These are phyloP conservation scores for Vitellaria paradoxa DNA, from an alignment of 179 eudicot species.

Conservation along the genomic window DNA sequence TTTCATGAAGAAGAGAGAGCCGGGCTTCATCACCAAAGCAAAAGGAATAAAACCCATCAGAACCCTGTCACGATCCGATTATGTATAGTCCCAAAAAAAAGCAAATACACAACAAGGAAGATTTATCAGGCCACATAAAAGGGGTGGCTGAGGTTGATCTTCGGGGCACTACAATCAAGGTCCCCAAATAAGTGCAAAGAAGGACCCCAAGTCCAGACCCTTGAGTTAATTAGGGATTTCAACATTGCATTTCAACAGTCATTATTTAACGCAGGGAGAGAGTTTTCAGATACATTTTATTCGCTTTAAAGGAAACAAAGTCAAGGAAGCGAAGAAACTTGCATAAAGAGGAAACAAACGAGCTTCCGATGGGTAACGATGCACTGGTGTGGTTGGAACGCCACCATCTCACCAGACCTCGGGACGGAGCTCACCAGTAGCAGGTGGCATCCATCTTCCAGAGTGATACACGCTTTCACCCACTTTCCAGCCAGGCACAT, in stretches of 20 bases:
- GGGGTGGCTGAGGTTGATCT: no score
- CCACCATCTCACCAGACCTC: slow-evolving; percentile 71
- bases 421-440: slow-evolving; percentile 93
- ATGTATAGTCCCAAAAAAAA: no score
- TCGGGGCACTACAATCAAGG: no score
- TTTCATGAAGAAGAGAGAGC: no score
- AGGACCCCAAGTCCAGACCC: neutral
- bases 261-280: slow-evolving; percentile 1
- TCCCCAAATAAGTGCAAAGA: no score
- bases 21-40: no score
- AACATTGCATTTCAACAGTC: neutral
- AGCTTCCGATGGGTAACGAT: neutral
- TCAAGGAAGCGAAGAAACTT: neutral
- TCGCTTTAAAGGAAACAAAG: slow-evolving; percentile 10
- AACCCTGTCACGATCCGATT: no score
- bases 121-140: no score
- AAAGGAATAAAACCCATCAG: no score
- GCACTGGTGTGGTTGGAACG: neutral
- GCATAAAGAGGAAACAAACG: neutral
- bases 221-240: neutral
- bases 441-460: slow-evolving; percentile 98
- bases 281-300: slow-evolving; percentile 11
- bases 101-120: no score
- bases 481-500: slow-evolving; percentile 99
- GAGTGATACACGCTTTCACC: slow-evolving; percentile 95